Conservation (phyloP, 331 rosid genomes). For the Ulmus americana region DNA sequence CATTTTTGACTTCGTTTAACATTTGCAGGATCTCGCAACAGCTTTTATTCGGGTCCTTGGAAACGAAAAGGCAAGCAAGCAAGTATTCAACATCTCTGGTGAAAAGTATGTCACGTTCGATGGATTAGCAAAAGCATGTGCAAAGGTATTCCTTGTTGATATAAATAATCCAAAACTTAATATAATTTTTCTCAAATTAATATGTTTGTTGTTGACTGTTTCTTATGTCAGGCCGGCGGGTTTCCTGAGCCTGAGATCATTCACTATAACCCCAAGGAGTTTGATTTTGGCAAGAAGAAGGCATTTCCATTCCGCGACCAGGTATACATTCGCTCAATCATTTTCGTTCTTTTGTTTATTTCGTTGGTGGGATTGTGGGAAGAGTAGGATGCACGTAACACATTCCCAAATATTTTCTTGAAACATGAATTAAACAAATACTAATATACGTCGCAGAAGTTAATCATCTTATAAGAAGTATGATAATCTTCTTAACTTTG, state of each 20-base stretch:
- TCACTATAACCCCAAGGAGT: slow-evolving; percentile 87
- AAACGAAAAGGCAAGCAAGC: slow-evolving; percentile 75
- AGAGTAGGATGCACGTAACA: no score
- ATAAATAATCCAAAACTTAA: not conserved
- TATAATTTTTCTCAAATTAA: not conserved
- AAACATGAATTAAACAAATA: not conserved
- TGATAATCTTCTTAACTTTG: not conserved
- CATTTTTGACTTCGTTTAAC: slow-evolving; percentile 15
- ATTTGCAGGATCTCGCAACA: slow-evolving; percentile 72
- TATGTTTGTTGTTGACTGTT: slow-evolving; percentile 2
- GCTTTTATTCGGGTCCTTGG: slow-evolving; percentile 79
- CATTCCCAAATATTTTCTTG: no score
- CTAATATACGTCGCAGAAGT: not conserved
- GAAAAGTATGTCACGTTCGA: slow-evolving; percentile 85
- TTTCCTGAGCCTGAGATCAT: slow-evolving; percentile 91
- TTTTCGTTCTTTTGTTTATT: no score
- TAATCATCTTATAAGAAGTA: not conserved
- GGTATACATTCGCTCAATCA: slow-evolving; percentile 25
- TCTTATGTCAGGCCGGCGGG: slow-evolving; percentile 63
- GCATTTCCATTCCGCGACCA: slow-evolving; percentile 92
- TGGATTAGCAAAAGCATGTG: slow-evolving; percentile 92
- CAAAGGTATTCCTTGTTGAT: slow-evolving; percentile 50
- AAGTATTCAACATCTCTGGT: slow-evolving; percentile 92
- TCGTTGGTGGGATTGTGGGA: no score
- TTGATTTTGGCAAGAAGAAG: slow-evolving; percentile 87